These are phyloP conservation scores for Tilletia walkeri DNA, from an alignment of 1,284 basidiomycete species.

Conservation along the genomic window DNA sequence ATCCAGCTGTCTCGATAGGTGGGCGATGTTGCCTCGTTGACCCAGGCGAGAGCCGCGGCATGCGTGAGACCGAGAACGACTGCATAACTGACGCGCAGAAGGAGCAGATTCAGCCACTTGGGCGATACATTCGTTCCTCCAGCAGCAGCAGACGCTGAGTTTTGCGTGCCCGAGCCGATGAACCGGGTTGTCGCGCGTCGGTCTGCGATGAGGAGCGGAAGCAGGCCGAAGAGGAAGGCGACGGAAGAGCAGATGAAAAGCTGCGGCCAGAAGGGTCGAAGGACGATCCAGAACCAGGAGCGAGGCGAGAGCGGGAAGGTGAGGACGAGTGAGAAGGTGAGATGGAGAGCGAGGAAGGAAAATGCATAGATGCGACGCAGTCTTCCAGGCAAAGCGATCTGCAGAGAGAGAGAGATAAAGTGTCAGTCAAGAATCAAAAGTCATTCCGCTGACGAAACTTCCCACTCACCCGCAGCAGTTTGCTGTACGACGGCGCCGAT, in stretches of 20 bases:
- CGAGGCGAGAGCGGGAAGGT: constrained; percentile 9
- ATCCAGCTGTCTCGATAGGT: constrained; percentile 9
- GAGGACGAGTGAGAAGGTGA: constrained; percentile 5
- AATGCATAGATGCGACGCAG: not conserved
- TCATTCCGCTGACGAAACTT: not conserved
- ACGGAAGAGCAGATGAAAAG: not conserved
- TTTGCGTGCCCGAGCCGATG: not conserved
- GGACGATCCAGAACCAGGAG: constrained; percentile 1
- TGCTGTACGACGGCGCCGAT: not conserved
- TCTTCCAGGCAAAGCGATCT: constrained; percentile 10
- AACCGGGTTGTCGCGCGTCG: not conserved
- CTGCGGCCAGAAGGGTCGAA: not conserved
- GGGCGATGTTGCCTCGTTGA: constrained; percentile 4
- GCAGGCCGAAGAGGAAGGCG: constrained; percentile 8
- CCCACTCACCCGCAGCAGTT: constrained; percentile 4
- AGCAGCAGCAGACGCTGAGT: not conserved
- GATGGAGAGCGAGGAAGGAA: constrained; percentile 3
- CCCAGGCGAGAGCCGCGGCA: constrained; percentile 1
- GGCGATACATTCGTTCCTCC: not conserved
- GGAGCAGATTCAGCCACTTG: not conserved
- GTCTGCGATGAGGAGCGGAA: not conserved
- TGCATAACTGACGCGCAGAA: constrained; percentile 8
- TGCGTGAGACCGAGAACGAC: not conserved
- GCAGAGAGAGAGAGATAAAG: not conserved
- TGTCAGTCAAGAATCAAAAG: no score